Evolutionary conservation across 805 yeast species (phyloP), one percentile per base, ranked within the genome.

Genomic region (Jamesozyma rosinii): DNA sequence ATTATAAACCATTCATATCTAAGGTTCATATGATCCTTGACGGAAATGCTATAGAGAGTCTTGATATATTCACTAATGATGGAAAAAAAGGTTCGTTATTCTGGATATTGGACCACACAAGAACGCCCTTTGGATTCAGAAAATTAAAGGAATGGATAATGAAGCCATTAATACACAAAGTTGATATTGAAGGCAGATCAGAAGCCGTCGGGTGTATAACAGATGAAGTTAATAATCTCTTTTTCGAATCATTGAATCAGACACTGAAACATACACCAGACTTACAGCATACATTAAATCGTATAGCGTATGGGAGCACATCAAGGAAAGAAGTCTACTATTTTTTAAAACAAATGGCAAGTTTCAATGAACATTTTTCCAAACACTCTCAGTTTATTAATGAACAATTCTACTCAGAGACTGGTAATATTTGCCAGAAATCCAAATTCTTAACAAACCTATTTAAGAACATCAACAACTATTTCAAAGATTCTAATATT

Each of bases 51-150:
- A 51, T 92, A 4, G 70, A 72, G 27, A 78, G 83, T 35, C 64
- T 92, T 18, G 97, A 92, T 54, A 73, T 92, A 1, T 86, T 84
- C 53, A 77, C 92, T 0, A 78, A 78, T 48, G 58, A 65, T 11
- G 64, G 70, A 4, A 67, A 67, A 8, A 63, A 69, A 27, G 97
- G 97, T 0, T 77, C 95, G 0, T 64, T 90, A 13, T 58, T 84
- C 14, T 85, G 94, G 88, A 66, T 86, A 2, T 52, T 92, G 46
- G 83, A 90, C 57, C 88, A 83, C 50, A 85, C 97, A 0, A 65
- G 76, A 29, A 85, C 97, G 0, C 69, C 72, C 24, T 82, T 81
- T 60, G 98, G 98, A 0, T 72, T 69, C 37, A 63, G 95, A 42
- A 52, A 76, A 45, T 59, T 92, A 13, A 68, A 71, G 24, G 66